These are phyloP conservation scores for Magnusiomyces suaveolens DNA, from an alignment of 1,139 yeast genomes.

Conservation along the genomic window DNA sequence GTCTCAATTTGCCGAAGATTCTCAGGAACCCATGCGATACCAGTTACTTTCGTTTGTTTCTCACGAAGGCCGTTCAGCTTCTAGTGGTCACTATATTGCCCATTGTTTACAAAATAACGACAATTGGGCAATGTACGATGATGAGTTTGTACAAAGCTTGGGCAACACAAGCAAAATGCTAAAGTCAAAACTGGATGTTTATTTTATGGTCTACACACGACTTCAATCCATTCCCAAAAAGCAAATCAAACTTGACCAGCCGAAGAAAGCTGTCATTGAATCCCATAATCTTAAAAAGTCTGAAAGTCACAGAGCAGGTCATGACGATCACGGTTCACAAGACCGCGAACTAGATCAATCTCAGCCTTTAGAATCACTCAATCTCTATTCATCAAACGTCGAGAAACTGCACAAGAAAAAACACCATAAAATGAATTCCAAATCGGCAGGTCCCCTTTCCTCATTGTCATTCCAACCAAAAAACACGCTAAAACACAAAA, in stretches of 20 bases:
- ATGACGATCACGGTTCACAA: too few relatives aligned
- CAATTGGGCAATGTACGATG: slow-evolving; percentile 89
- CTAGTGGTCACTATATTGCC: slow-evolving; percentile 88
- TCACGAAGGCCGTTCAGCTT: slow-evolving; percentile 87
- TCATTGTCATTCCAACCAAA: not conserved
- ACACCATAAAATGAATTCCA: too few relatives aligned
- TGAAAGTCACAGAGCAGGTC: too few relatives aligned
- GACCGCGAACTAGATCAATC: too few relatives aligned
- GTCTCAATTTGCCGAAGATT: slow-evolving; percentile 43
- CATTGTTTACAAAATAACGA: slow-evolving; percentile 81
- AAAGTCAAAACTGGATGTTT: slow-evolving; percentile 54
- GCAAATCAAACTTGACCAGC: not conserved
- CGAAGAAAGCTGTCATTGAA: too few relatives aligned
- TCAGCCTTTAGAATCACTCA: not conserved
- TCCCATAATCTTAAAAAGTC: too few relatives aligned
- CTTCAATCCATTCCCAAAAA: slow-evolving; percentile 12
- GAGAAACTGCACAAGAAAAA: too few relatives aligned
- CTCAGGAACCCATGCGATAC: slow-evolving; percentile 47
- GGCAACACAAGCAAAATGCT: slow-evolving; percentile 70
- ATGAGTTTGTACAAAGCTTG: slow-evolving; percentile 71
- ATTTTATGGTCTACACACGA: slow-evolving; percentile 68
- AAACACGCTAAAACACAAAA: not conserved
- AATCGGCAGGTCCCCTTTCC: not conserved
- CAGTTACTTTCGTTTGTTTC: slow-evolving; percentile 78
- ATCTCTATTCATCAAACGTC: not conserved